A percentile compares a stretch with the other conserved stretches of the same genome.
phyloP scores from a whole-genome alignment of 495 filamentous ascomycete species.

The Delitschia confertaspora region DNA sequence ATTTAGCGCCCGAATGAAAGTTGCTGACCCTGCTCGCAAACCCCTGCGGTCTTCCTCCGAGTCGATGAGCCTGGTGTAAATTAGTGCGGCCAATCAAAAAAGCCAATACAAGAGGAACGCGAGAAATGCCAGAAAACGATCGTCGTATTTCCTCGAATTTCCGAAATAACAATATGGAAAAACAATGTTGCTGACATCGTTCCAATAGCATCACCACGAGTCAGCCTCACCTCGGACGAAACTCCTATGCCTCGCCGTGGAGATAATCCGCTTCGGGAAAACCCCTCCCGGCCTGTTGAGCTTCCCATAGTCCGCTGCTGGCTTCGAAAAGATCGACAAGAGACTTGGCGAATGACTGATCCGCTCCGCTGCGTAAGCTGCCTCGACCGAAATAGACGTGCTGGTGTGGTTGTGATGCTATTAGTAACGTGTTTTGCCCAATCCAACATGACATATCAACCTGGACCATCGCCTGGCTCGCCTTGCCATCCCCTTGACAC shows the following conservation, averaged over 20 bases:
- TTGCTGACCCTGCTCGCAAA: slow-evolving; percentile 17
- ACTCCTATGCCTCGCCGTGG: slow-evolving; percentile 6
- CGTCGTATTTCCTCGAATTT: slow-evolving; percentile 27
- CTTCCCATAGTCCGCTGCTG: slow-evolving; percentile 6
- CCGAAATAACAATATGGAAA: slow-evolving; percentile 29
- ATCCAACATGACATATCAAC: slow-evolving; percentile 14
- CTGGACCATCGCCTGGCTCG: slow-evolving; percentile 14
- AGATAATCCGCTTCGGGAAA: neutral
- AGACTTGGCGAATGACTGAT: slow-evolving; percentile 21
- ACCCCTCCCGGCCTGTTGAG: neutral
- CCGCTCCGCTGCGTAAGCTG: slow-evolving; percentile 23
- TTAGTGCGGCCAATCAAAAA: slow-evolving; percentile 15
- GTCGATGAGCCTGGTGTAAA: slow-evolving; percentile 11
- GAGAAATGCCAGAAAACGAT: slow-evolving; percentile 22
- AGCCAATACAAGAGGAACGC: slow-evolving; percentile 12
- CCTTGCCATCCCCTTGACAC: slow-evolving; percentile 11
- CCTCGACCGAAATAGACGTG: slow-evolving; percentile 19
- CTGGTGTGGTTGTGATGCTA: slow-evolving; percentile 21
- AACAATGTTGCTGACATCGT: slow-evolving; percentile 20
- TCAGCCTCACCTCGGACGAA: neutral
- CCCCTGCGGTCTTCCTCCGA: slow-evolving; percentile 25
- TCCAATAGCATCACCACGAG: slow-evolving; percentile 21
- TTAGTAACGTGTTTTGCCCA: slow-evolving; percentile 19
- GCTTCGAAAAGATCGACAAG: neutral
- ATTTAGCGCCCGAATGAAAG: slow-evolving; percentile 23